These are phyloP conservation scores for Leptographium galeiforme DNA, from an alignment of 2,329 filamentous ascomycete species.

Conservation along the genomic window DNA sequence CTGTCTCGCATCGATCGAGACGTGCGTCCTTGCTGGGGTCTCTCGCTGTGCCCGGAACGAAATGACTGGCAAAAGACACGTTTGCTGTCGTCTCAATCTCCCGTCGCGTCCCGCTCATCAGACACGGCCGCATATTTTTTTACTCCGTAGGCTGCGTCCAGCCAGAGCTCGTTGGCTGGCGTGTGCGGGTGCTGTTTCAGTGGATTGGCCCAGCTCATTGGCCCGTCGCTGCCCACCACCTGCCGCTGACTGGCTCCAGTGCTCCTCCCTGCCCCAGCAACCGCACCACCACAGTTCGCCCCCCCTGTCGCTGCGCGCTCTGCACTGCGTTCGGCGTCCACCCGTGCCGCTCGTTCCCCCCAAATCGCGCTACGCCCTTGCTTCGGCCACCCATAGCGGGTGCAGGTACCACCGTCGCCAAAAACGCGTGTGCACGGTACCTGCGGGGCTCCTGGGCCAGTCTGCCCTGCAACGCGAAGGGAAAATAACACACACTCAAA, in stretches of 20 bases:
- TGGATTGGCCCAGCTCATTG: background rate
- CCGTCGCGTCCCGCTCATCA: background rate
- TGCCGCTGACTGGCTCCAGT: background rate
- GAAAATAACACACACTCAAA: background rate
- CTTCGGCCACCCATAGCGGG: background rate
- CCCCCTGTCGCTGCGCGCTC: background rate
- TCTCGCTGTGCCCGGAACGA: background rate
- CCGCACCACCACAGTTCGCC: background rate
- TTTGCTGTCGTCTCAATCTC: background rate
- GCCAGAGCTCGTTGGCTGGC: background rate
- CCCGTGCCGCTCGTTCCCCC: background rate
- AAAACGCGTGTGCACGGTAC: background rate
- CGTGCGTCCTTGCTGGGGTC: background rate
- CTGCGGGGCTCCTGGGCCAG: background rate
- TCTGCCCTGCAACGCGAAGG: background rate
- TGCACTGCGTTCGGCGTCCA: background rate
- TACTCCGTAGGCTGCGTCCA: too few species aligned
- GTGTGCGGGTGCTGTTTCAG: background rate
- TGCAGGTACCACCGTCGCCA: background rate
- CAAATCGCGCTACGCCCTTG: constrained; percentile 1
- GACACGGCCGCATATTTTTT: background rate
- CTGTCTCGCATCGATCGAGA: too few species aligned
- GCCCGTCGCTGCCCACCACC: background rate
- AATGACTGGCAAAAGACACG: background rate
- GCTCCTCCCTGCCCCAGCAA: constrained; percentile 1